Conservation (phyloP, 2,329 filamentous ascomycete species). For the Dactylella cylindrospora region DNA sequence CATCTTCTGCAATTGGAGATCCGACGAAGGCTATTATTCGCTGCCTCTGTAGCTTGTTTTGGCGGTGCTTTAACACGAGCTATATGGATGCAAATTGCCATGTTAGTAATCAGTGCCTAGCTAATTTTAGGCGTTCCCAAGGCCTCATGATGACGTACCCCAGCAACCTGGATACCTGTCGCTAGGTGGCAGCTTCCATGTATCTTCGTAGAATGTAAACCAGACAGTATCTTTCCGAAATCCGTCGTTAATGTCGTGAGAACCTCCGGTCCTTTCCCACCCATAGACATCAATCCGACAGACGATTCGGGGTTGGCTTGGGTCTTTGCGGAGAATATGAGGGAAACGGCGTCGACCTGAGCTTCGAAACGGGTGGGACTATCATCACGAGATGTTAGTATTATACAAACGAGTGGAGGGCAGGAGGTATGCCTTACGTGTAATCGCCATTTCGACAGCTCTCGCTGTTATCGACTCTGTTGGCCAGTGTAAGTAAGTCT, state of each 20-base stretch:
- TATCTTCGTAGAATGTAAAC: conserved; percentile 91
- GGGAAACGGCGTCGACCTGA: conserved; percentile 89
- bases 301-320: conserved; percentile 94
- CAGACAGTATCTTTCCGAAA: conserved; percentile 90
- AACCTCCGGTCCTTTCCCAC: conserved; percentile 93
- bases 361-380: conserved; percentile 93
- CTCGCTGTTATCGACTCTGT: conserved; percentile 94
- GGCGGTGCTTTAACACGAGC: conserved; percentile 95
- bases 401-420: neutral
- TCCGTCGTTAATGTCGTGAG: conserved; percentile 95
- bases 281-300: conserved; percentile 98
- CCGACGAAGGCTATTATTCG: conserved; percentile 97
- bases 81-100: conserved; percentile 52
- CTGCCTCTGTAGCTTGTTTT: conserved; percentile 95
- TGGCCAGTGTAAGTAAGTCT: conserved; percentile 2
- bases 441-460: conserved; percentile 95
- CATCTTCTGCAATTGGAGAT: conserved; percentile 84
- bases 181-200: conserved; percentile 83
- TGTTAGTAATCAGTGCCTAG: neutral
- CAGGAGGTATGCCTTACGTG: conserved; percentile 55
- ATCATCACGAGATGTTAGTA: conserved; percentile 37
- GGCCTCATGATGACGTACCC: conserved; percentile 61
- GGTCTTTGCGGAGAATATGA: conserved; percentile 94
- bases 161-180: conserved; percentile 91
- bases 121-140: neutral